Conservation (phyloP, 306 rosid species). For the Cucurbita argyrosperma region DNA sequence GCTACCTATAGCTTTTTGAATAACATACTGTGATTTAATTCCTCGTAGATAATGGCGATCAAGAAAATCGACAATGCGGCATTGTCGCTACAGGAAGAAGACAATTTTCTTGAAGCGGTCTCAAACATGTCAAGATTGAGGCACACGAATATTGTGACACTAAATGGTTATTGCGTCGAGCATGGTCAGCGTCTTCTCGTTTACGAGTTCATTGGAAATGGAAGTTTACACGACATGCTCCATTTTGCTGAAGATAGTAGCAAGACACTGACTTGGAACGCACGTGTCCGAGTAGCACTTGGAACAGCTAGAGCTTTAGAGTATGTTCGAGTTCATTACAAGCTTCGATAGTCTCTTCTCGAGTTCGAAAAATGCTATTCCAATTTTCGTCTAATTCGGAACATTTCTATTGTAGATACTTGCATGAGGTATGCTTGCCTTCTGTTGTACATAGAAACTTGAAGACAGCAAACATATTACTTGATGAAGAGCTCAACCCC, state of each 20-base stretch:
- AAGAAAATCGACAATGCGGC: conserved; percentile 96
- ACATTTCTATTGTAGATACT: conserved; percentile 47
- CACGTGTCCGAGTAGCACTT: conserved; percentile 90
- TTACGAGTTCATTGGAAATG: conserved; percentile 65
- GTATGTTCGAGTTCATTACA: conserved; percentile 34
- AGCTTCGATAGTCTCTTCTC: conserved; percentile 1
- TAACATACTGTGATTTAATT: not conserved
- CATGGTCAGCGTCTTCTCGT: conserved; percentile 92
- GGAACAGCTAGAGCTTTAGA: conserved; percentile 98
- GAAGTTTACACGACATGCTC: conserved; percentile 81
- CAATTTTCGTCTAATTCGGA: conserved; percentile 5
- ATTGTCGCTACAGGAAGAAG: conserved; percentile 89
- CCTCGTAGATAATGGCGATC: conserved; percentile 58
- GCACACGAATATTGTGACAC: conserved; percentile 78
- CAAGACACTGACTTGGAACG: conserved; percentile 78
- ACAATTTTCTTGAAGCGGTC: conserved; percentile 81
- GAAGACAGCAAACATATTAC: conserved; percentile 90
- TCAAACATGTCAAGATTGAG: conserved; percentile 86
- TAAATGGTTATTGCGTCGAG: conserved; percentile 84
- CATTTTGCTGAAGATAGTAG: conserved; percentile 74
- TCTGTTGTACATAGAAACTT: conserved; percentile 93
- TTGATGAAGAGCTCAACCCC: conserved; percentile 88
- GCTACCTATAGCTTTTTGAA: not conserved
- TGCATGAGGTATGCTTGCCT: conserved; percentile 98
- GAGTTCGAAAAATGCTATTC: not conserved